Conservation (phyloP, 2,329 filamentous ascomycete species). For the Eutypella sp. region DNA sequence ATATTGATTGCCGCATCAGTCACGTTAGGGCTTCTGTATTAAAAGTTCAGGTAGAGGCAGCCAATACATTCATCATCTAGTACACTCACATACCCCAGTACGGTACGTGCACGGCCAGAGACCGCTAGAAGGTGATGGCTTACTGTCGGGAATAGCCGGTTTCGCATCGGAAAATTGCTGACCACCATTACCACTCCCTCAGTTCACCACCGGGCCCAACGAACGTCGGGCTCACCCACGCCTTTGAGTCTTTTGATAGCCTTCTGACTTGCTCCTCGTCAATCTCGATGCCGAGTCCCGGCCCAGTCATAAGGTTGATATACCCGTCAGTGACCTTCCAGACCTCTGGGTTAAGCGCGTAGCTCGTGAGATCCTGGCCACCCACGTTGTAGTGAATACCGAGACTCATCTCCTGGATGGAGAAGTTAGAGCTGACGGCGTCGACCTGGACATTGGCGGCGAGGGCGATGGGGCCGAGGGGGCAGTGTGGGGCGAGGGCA, state of each 20-base stretch:
- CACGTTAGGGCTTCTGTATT: too few relatives aligned
- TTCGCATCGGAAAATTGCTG: too few relatives aligned
- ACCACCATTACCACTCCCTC: slow-evolving; percentile 65
- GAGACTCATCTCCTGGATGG: slow-evolving; percentile 73
- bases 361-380: slow-evolving; percentile 60
- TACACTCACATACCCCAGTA: too few relatives aligned
- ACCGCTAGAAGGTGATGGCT: too few relatives aligned
- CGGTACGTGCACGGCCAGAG: too few relatives aligned
- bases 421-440: slow-evolving; percentile 57
- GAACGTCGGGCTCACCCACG: slow-evolving; percentile 65
- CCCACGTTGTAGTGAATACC: slow-evolving; percentile 76
- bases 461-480: slow-evolving; percentile 66
- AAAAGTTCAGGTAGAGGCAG: too few relatives aligned
- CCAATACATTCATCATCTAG: too few relatives aligned
- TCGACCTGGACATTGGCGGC: slow-evolving; percentile 68
- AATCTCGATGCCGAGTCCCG: slow-evolving; percentile 64
- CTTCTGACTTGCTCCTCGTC: slow-evolving; percentile 64
- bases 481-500: slow-evolving; percentile 68
- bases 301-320: slow-evolving; percentile 53
- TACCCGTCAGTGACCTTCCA: slow-evolving; percentile 65
- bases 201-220: slow-evolving; percentile 62
- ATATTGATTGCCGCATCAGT: too few relatives aligned
- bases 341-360: slow-evolving; percentile 58
- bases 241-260: slow-evolving; percentile 50
- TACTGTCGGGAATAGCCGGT: too few relatives aligned